Evolutionary conservation across 441 rosid genomes (phyloP).

Genomic region (Aleurites moluccanus): DNA sequence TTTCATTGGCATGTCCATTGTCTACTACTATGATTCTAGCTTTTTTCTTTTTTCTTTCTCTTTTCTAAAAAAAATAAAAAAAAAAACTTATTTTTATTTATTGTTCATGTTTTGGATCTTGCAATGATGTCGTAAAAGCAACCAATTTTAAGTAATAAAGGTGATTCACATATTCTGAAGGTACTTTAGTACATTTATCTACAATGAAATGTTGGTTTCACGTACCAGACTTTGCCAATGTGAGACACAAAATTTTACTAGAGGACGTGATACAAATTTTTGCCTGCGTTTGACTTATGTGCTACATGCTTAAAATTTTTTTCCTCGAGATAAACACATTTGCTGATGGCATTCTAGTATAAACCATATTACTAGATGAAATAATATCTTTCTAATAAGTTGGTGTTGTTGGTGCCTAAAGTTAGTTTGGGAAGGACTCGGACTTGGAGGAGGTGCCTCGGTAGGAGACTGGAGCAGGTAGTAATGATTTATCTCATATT

Average conservation of each 20-base stretch:
- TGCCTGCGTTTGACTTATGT: background rate
- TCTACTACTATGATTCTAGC: background rate
- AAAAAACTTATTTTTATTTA: background rate
- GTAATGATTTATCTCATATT: constrained; percentile 5
- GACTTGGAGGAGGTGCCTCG: constrained; percentile 68
- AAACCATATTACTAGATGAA: background rate
- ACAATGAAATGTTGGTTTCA: background rate
- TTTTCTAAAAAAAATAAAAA: background rate
- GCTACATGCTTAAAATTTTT: background rate
- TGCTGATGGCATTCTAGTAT: constrained; percentile 3
- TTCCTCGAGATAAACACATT: background rate
- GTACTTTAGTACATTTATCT: background rate
- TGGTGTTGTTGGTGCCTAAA: constrained; percentile 32
- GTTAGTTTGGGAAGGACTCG: constrained; percentile 93
- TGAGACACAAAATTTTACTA: background rate
- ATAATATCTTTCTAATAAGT: constrained; percentile 16
- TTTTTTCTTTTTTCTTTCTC: background rate
- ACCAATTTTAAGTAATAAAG: background rate
- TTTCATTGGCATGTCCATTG: background rate
- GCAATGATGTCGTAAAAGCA: background rate
- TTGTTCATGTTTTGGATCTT: background rate
- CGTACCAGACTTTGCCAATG: background rate
- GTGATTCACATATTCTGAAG: background rate
- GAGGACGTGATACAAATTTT: constrained; percentile 6
- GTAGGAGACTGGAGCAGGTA: constrained; percentile 89